Evolutionary conservation across 352 stramenopile genomes (phyloP).

Genomic region (Phytophthora capsici): DNA sequence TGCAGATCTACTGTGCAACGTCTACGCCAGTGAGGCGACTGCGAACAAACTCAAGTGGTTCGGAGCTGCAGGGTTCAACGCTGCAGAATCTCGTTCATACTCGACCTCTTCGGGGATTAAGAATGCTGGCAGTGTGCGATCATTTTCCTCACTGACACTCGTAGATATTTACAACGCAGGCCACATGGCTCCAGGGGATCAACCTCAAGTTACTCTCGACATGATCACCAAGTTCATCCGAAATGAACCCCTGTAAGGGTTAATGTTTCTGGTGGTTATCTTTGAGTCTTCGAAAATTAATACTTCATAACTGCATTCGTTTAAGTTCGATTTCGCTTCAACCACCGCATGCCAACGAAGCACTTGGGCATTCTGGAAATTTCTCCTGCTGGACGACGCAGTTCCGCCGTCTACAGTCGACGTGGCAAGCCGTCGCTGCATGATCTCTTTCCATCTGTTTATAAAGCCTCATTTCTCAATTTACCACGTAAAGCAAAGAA

Average conservation of each 20-base stretch:
- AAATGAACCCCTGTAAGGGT: slow-evolving; percentile 34
- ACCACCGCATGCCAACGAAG: slow-evolving; percentile 8
- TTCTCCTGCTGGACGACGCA: slow-evolving; percentile 22
- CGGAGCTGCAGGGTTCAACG: slow-evolving; percentile 33
- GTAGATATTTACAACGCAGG: slow-evolving; percentile 57
- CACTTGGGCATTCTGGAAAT: slow-evolving; percentile 33
- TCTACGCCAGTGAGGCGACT: slow-evolving; percentile 43
- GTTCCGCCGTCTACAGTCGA: not conserved
- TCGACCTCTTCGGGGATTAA: slow-evolving; percentile 4
- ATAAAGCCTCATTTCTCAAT: slow-evolving; percentile 5
- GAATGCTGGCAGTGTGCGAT: slow-evolving; percentile 33
- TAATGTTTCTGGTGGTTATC: too few relatives aligned
- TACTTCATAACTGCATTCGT: too few relatives aligned
- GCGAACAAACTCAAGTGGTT: slow-evolving; percentile 37
- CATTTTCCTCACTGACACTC: slow-evolving; percentile 44
- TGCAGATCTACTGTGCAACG: slow-evolving; percentile 49
- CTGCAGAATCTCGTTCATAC: slow-evolving; percentile 5
- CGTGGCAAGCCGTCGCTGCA: slow-evolving; percentile 18
- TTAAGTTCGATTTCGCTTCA: not conserved
- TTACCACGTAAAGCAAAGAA: not conserved
- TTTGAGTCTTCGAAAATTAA: too few relatives aligned
- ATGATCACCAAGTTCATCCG: slow-evolving; percentile 70
- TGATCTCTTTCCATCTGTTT: too few relatives aligned
- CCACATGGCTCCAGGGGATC: slow-evolving; percentile 61
- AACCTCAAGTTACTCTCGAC: slow-evolving; percentile 50